Percentiles rank a stretch among this genome's conserved stretches.
These are phyloP conservation scores for Tetradesmus lagerheimii DNA, from an alignment of 139 green algal genomes.

Conservation along the genomic window DNA sequence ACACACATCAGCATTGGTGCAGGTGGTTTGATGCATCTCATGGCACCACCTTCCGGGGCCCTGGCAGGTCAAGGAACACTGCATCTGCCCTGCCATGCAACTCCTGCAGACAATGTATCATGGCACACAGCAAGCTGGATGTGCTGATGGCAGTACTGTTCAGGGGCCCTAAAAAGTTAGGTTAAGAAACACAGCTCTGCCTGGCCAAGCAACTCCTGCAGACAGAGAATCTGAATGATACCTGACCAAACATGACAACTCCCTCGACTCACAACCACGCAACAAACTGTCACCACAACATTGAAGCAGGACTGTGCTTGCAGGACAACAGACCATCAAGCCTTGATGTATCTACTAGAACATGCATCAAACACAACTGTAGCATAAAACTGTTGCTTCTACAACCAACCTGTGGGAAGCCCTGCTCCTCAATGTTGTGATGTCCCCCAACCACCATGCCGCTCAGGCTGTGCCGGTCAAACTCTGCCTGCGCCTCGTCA, in stretches of 20 bases:
- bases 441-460: slow-evolving; percentile 26
- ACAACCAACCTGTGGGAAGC: slow-evolving; percentile 82
- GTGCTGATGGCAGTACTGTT: slow-evolving; percentile 74
- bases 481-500: slow-evolving; percentile 53
- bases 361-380: no score
- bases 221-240: no score
- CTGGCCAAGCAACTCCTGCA: slow-evolving; percentile 42
- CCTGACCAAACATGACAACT: no score
- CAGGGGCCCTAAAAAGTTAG: slow-evolving; percentile 93
- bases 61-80: slow-evolving; percentile 97
- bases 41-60: slow-evolving; percentile 85
- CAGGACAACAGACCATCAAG: no score
- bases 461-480: slow-evolving; percentile 58
- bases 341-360: no score
- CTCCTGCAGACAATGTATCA: background rate
- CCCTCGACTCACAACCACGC: no score
- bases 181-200: slow-evolving; percentile 96
- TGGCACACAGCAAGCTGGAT: background rate
- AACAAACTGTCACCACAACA: no score
- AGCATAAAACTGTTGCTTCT: background rate
- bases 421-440: slow-evolving; percentile 87
- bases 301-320: no score
- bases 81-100: slow-evolving; percentile 71
- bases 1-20: no score
- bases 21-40: slow-evolving; percentile 69